phyloP scores from a whole-genome alignment of 2,329 filamentous ascomycete species.

The Basipetospora chlamydospora region DNA sequence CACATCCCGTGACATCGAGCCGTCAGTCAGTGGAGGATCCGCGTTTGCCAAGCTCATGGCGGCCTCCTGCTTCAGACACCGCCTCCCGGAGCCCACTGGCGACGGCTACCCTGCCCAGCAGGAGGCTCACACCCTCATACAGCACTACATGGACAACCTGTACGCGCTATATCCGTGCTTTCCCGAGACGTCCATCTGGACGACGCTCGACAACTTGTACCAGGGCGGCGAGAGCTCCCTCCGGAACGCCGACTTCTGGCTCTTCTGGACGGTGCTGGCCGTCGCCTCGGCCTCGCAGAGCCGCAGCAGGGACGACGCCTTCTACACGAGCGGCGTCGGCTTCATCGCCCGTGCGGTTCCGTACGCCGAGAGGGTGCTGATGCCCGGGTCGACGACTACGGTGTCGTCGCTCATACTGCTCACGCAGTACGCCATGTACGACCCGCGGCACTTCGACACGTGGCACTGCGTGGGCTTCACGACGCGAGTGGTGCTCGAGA shows the following conservation, averaged over 20 bases:
- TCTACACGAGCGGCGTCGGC: slow-evolving; percentile 41
- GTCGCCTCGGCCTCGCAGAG: slow-evolving; percentile 66
- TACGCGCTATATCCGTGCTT: slow-evolving; percentile 73
- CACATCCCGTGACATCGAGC: slow-evolving; percentile 85
- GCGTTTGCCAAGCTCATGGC: slow-evolving; percentile 75
- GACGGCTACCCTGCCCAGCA: slow-evolving; percentile 57
- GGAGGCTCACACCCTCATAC: slow-evolving; percentile 52
- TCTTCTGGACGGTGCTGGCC: slow-evolving; percentile 78
- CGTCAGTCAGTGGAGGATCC: slow-evolving; percentile 65
- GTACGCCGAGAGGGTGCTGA: slow-evolving; percentile 68
- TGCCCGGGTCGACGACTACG: slow-evolving; percentile 69
- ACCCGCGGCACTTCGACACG: slow-evolving; percentile 81
- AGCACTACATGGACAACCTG: slow-evolving; percentile 75
- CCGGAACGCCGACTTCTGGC: slow-evolving; percentile 63
- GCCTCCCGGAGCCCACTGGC: not conserved
- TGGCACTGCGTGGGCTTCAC: slow-evolving; percentile 92
- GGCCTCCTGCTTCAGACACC: slow-evolving; percentile 3
- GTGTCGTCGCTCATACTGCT: slow-evolving; percentile 79
- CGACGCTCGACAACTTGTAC: slow-evolving; percentile 70
- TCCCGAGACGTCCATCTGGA: slow-evolving; percentile 62
- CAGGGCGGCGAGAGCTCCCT: slow-evolving; percentile 40
- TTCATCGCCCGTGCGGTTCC: slow-evolving; percentile 52
- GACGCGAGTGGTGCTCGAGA: slow-evolving; percentile 71
- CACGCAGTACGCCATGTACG: slow-evolving; percentile 78
- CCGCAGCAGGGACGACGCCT: slow-evolving; percentile 48